Evolutionary conservation across 75 land plant species (phyloP).

Genomic region (Adiantum capillusveneris): DNA sequence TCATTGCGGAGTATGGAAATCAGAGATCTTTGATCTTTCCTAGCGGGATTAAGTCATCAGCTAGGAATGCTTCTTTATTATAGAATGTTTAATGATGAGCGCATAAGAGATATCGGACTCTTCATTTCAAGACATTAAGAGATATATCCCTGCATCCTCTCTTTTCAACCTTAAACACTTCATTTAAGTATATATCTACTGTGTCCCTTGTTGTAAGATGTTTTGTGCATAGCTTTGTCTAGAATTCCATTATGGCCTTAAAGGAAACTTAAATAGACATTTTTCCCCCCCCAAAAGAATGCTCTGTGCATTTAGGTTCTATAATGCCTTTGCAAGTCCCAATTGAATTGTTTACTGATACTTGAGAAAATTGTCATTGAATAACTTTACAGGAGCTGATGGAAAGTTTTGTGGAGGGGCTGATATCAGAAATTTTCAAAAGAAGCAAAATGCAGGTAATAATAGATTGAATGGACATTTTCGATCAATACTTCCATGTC

Average conservation of each 20-base stretch:
- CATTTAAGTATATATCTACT: too few relatives aligned
- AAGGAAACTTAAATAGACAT: too few relatives aligned
- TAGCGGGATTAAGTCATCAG: background rate
- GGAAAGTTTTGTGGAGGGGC: conserved; percentile 26
- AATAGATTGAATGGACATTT: background rate
- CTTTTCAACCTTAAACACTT: too few relatives aligned
- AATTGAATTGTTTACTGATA: too few relatives aligned
- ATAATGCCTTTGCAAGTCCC: background rate
- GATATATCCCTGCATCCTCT: too few relatives aligned
- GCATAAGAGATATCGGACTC: too few relatives aligned
- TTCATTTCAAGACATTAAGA: too few relatives aligned
- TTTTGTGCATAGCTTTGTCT: background rate
- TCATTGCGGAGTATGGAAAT: too few relatives aligned
- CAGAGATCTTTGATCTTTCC: background rate
- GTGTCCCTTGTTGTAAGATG: background rate
- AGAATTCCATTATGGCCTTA: too few relatives aligned
- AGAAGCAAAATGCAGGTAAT: conserved; percentile 6
- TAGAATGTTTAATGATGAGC: too few relatives aligned
- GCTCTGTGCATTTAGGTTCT: background rate
- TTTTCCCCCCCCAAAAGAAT: too few relatives aligned
- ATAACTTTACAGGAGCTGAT: conserved; percentile 25
- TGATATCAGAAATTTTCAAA: conserved; percentile 12
- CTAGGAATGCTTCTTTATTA: background rate
- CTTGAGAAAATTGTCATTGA: background rate
- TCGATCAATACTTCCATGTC: background rate